phyloP scores from a whole-genome alignment of 2,329 filamentous ascomycete species.

The Aspergillus nomiae region DNA sequence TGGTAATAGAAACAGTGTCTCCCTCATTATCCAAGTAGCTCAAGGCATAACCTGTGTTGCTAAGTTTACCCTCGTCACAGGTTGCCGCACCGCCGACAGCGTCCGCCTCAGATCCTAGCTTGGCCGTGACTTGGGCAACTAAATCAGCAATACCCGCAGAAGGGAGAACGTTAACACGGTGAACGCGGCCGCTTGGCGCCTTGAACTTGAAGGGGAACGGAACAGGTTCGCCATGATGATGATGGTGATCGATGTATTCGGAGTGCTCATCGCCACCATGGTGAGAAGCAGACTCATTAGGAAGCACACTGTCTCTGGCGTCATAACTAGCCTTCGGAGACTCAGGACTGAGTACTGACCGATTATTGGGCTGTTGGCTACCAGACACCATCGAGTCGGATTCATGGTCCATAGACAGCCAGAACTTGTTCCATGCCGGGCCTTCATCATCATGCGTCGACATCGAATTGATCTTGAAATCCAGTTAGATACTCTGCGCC shows the following conservation, averaged over 20 bases:
- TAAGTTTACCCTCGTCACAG: constrained; percentile 77
- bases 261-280: constrained; percentile 82
- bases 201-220: constrained; percentile 99
- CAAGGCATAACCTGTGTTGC: constrained; percentile 78
- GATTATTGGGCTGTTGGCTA: constrained; percentile 69
- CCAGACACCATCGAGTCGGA: constrained; percentile 96
- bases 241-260: constrained; percentile 61
- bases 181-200: constrained; percentile 89
- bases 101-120: constrained; percentile 82
- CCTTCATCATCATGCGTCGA: constrained; percentile 84
- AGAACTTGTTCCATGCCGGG: constrained; percentile 99
- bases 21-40: constrained; percentile 97
- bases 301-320: constrained; percentile 80
- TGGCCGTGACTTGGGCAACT: constrained; percentile 73
- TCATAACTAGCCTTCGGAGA: constrained; percentile 64
- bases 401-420: constrained; percentile 92
- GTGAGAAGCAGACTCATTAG: constrained; percentile 93
- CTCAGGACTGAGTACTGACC: constrained; percentile 82
- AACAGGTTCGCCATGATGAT: constrained; percentile 60
- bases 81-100: constrained; percentile 77
- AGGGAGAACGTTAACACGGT: constrained; percentile 82
- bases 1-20: constrained; percentile 95
- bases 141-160: constrained; percentile 79
- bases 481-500: constrained; percentile 1
- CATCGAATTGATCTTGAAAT: constrained; percentile 82